These are phyloP conservation scores for Ustilago nuda DNA, from an alignment of 1,284 basidiomycete genomes.

Conservation along the genomic window DNA sequence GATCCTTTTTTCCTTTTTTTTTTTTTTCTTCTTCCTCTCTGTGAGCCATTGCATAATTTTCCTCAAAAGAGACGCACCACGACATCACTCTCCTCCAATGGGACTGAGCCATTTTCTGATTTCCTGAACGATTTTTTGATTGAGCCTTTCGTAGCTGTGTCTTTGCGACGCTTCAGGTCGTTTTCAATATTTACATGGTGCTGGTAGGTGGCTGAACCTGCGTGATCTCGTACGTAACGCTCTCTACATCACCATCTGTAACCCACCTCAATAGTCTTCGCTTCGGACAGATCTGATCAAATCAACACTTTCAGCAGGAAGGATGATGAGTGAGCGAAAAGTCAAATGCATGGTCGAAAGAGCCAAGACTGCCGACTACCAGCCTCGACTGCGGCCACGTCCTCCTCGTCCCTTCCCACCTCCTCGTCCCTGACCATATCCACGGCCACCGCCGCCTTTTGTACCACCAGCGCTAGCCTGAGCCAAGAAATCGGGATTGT, in stretches of 20 bases:
- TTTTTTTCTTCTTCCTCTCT: neutral
- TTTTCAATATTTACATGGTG: neutral
- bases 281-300: neutral
- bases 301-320: neutral
- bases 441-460: slow-evolving; percentile 13
- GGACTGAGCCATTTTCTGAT: slow-evolving; percentile 2
- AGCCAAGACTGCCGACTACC: slow-evolving; percentile 9
- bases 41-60: slow-evolving; percentile 25
- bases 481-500: slow-evolving; percentile 46
- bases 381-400: slow-evolving; percentile 19
- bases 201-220: neutral
- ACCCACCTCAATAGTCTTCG: neutral
- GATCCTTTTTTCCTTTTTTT: slow-evolving; percentile 1
- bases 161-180: neutral
- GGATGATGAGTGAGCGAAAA: neutral
- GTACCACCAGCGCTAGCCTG: slow-evolving; percentile 17
- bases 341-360: neutral
- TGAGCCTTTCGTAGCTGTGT: neutral
- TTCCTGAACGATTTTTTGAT: slow-evolving; percentile 16
- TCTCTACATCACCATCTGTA: neutral
- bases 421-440: slow-evolving; percentile 13
- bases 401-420: slow-evolving; percentile 22
- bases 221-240: slow-evolving; percentile 2
- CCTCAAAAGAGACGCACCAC: slow-evolving; percentile 22
- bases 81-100: slow-evolving; percentile 30